phyloP scores from a whole-genome alignment of 108 stramenopile species.

The Pseudonitzschia multiseries region DNA sequence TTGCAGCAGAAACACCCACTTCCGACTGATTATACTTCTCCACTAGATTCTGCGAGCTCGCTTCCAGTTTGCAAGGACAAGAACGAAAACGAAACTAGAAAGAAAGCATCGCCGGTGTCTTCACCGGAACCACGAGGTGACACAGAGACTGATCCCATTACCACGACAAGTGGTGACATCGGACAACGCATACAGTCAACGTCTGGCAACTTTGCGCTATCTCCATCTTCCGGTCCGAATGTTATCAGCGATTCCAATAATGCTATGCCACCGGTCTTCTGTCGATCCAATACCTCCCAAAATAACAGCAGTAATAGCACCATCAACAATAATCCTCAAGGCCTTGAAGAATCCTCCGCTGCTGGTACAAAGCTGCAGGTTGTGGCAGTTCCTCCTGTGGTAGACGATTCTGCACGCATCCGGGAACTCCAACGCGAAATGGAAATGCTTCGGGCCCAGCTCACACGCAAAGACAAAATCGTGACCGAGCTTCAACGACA shows the following conservation, averaged over 20 bases:
- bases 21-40: too few relatives aligned
- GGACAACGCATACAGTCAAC: not conserved
- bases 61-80: not conserved
- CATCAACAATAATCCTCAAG: not conserved
- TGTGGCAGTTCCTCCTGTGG: not conserved
- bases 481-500: slow-evolving; percentile 48
- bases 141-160: not conserved
- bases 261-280: not conserved
- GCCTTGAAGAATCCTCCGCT: not conserved
- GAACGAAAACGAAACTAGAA: not conserved
- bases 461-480: slow-evolving; percentile 41
- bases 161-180: not conserved
- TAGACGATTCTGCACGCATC: slow-evolving; percentile 1
- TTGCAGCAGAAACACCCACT: not conserved
- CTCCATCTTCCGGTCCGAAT: not conserved
- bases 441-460: slow-evolving; percentile 27
- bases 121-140: not conserved
- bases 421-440: slow-evolving; percentile 34
- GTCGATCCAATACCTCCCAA: not conserved
- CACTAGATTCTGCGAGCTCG: not conserved
- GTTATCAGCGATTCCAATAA: not conserved
- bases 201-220: not conserved
- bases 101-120: not conserved
- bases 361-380: not conserved
- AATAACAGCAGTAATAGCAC: not conserved